A percentile compares a stretch with the other conserved stretches of the same genome.
Conservation (phyloP, 352 stramenopile species). For the Phytophthora palmivora region DNA sequence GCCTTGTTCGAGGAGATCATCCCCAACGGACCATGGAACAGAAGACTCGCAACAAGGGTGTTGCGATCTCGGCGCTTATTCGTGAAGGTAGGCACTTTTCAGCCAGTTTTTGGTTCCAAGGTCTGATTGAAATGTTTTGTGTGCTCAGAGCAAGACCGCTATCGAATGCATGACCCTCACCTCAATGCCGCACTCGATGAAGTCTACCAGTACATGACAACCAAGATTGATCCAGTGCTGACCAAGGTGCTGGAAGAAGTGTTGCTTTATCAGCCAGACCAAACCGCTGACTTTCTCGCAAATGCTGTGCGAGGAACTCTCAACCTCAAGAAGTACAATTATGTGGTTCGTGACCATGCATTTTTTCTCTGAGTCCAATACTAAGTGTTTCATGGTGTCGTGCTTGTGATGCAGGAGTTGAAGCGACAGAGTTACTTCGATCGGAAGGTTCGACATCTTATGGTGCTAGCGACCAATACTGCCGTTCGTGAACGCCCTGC, state of each 20-base stretch:
- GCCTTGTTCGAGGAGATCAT: neutral
- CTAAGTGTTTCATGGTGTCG: no score
- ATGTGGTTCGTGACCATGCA: slow-evolving; percentile 47
- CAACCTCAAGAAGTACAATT: slow-evolving; percentile 79
- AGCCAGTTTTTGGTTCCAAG: neutral
- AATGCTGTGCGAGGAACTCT: slow-evolving; percentile 71
- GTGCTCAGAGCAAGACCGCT: slow-evolving; percentile 68
- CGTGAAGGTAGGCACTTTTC: slow-evolving; percentile 47
- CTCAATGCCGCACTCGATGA: slow-evolving; percentile 58
- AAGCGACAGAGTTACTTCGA: slow-evolving; percentile 79
- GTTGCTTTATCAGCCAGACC: slow-evolving; percentile 79
- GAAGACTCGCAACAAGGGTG: slow-evolving; percentile 67
- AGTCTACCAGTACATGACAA: slow-evolving; percentile 78
- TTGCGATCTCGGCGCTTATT: slow-evolving; percentile 52
- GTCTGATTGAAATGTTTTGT: neutral
- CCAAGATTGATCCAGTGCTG: slow-evolving; percentile 70
- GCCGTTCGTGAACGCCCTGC: slow-evolving; percentile 68
- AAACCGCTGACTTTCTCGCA: slow-evolving; percentile 73
- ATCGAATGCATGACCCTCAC: slow-evolving; percentile 54
- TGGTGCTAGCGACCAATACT: slow-evolving; percentile 66
- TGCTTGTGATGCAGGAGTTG: slow-evolving; percentile 48
- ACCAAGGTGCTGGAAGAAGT: slow-evolving; percentile 70
- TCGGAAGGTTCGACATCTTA: slow-evolving; percentile 77
- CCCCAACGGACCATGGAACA: slow-evolving; percentile 38
- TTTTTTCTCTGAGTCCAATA: no score